A percentile compares a stretch with the other conserved stretches of the same genome.
phyloP scores from a whole-genome alignment of 306 rosid species.

The Prunus salicina region DNA sequence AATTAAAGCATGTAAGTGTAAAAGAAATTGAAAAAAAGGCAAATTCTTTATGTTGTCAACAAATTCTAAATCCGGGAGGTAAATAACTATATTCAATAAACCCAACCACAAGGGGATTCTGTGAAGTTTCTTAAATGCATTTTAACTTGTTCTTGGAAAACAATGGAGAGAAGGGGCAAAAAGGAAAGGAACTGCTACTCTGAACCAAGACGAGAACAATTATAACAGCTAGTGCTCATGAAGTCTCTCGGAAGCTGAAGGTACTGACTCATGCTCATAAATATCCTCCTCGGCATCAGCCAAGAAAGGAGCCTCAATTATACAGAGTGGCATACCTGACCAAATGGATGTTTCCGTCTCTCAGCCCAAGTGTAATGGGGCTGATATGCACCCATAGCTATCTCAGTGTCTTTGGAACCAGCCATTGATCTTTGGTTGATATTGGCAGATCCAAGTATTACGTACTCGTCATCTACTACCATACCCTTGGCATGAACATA shows the following conservation, averaged over 20 bases:
- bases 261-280: background rate
- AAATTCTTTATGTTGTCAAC: background rate
- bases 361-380: slow-evolving; percentile 77
- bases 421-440: slow-evolving; percentile 98
- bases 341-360: slow-evolving; percentile 56
- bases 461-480: slow-evolving; percentile 87
- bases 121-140: background rate
- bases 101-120: background rate
- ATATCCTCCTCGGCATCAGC: slow-evolving; percentile 5
- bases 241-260: background rate
- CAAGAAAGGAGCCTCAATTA: slow-evolving; percentile 1
- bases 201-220: background rate
- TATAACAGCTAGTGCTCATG: background rate
- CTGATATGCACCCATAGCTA: slow-evolving; percentile 96
- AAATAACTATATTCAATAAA: background rate
- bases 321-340: slow-evolving; percentile 62
- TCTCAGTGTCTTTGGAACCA: slow-evolving; percentile 94
- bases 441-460: slow-evolving; percentile 89
- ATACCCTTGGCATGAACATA: slow-evolving; percentile 97
- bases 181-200: background rate
- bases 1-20: background rate
- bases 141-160: background rate
- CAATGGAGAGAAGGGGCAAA: background rate
- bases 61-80: background rate
- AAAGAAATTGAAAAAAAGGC: background rate